Evolutionary conservation across 2,329 filamentous ascomycete species (phyloP), one percentile per base, ranked within the genome.

Genomic region (Fusarium sp.): DNA sequence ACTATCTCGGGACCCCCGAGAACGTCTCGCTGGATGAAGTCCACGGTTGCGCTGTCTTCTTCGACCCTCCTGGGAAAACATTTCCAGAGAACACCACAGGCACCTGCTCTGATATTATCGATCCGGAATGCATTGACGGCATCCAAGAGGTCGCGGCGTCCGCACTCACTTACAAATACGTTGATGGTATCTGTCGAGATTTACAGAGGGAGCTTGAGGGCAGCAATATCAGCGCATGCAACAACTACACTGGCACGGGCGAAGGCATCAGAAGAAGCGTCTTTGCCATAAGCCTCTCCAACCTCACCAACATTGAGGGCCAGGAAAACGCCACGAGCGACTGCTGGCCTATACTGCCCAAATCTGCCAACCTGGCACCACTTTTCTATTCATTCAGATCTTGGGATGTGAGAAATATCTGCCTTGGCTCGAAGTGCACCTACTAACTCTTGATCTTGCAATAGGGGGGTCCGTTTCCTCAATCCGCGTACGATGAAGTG

Each of bases 91-190:
- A 50, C 59, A 31, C 27, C 59, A 62, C 25, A 16, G 59, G 59
- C n/a, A 50, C 59, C 22, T 62, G 59, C 42, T 62, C 42, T 31
- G 59, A 62, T 31, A 18, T 62, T 25, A 62, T 62, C 59, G 42
- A 62, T 9, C 29, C 27, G 2, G 42, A 14, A 29, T 62, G 59
- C n/a, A 62, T 62, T 14, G 59, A 27, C 6, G 59, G 29, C 22
- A 45, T 62, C 40, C 59, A 62, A 35, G 42, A 62, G 13, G n/a
- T 52, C 2, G 54, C 54, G 5, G 22, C 22, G 8, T 25, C 22
- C 13, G 54, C 42, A 25, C 42, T 58, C 11, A 36, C 20, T 27
- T 36, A 58, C 33, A 38, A 20, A 25, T 58, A 58, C 33, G 11
- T 38, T 18, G 33, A 38, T 14, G 31, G 54, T n/a, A 25, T 38